Percentiles rank a stretch among this genome's conserved stretches.
Conservation (phyloP, 2,329 filamentous ascomycete species). For the Scortechinia acanthostroma region DNA sequence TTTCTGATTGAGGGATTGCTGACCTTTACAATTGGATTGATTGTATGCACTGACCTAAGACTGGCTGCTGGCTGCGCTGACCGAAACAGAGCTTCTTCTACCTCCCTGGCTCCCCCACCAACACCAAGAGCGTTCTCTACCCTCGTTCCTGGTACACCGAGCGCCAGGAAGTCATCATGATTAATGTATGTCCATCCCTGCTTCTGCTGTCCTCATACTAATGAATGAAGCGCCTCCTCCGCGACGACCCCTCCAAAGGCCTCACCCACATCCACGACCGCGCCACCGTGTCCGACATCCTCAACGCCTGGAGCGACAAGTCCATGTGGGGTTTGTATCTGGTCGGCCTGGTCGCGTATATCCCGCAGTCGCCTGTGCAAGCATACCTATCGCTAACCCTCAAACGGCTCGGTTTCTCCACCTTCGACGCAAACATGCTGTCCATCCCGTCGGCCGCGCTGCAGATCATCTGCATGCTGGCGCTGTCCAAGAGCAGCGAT, state of each 20-base stretch:
- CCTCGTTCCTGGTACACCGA: slow-evolving; percentile 62
- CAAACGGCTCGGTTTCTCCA: slow-evolving; percentile 45
- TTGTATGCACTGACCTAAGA: slow-evolving; percentile 39
- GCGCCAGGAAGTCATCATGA: slow-evolving; percentile 63
- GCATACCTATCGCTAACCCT: slow-evolving; percentile 48
- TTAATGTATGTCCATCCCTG: slow-evolving; percentile 31
- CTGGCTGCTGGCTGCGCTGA: slow-evolving; percentile 13
- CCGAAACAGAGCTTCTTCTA: slow-evolving; percentile 40
- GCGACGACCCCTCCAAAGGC: slow-evolving; percentile 45
- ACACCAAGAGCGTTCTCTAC: slow-evolving; percentile 53
- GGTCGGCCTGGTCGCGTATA: slow-evolving; percentile 37
- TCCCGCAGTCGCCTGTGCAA: slow-evolving; percentile 35
- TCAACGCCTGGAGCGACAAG: slow-evolving; percentile 31
- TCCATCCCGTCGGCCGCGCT: slow-evolving; percentile 49
- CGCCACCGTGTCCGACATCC: slow-evolving; percentile 29
- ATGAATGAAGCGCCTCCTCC: slow-evolving; percentile 30
- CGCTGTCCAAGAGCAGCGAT: slow-evolving; percentile 43
- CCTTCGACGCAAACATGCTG: slow-evolving; percentile 54
- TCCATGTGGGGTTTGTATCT: slow-evolving; percentile 41
- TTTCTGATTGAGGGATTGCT: slow-evolving; percentile 32
- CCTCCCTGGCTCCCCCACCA: slow-evolving; percentile 56
- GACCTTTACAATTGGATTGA: slow-evolving; percentile 18
- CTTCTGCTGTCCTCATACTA: neutral
- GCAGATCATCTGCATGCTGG: slow-evolving; percentile 45
- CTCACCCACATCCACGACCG: slow-evolving; percentile 34